Evolutionary conservation across 495 filamentous ascomycete genomes (phyloP), one percentile per base, ranked within the genome.

Genomic region (Friedmanniomyces simplex): DNA sequence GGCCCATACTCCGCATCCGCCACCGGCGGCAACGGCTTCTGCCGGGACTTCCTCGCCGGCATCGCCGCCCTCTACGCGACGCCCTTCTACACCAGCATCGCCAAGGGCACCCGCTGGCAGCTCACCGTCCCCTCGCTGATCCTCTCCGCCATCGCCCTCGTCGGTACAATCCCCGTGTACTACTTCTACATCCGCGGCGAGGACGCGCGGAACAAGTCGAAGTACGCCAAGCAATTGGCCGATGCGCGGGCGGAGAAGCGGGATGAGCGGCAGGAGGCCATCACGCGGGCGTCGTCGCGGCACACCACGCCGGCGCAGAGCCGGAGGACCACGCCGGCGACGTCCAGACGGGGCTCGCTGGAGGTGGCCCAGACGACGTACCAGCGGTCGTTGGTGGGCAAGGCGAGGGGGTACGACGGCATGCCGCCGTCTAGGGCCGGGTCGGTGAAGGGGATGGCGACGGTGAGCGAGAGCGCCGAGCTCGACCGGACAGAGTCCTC

Each of bases 11-110:
- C 84, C 25, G 84, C 87, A 4, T 89, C 86, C 0, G 87, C 87
- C 0, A 89, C 87, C 0, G 87, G 87, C 22, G 84, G 84, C 46
- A 87, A 87, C 61, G 84, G 82, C 54, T 86, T 78, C 77, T 75
- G 87, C 50, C 79, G 88, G 60, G 88, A 94, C 67, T 85, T 94
- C 71, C 72, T 94, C 18, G 88, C 88, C 53, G 88, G 88, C 74
- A 75, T 88, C 14, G 73, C 88, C 30, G 88, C 88, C 10, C 76
- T 87, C 41, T 82, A 79, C 2, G 85, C 87, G 0, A 84, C 80
- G 0, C 87, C 86, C 5, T 87, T 86, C 71, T 87, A 71, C 50
- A 50, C 64, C 18, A 76, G 72, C 18, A 50, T 67, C 14, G 39
- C 30, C 21, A 45, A 52, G 6, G 82, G 87, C 63, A 86, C 90